Conservation (phyloP, 106 monocot genomes). For the Dioscorea dumetorum region DNA sequence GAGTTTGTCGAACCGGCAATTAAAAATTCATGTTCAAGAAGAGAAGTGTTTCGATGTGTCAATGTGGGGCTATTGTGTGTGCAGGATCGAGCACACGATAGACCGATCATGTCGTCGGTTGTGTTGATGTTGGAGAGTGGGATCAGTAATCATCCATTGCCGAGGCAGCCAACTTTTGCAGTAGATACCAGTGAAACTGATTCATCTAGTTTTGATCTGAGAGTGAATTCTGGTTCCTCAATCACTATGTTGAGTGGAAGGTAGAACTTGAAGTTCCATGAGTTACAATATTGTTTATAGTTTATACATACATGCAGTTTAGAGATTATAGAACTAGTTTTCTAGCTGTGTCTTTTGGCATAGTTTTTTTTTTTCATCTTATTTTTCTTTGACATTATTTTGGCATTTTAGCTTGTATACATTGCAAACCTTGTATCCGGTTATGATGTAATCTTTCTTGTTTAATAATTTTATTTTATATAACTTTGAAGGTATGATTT, state of each 20-base stretch:
- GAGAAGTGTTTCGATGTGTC: slow-evolving; percentile 4
- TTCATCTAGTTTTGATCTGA: slow-evolving; percentile 4
- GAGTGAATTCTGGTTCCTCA: background rate
- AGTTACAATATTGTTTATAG: no score
- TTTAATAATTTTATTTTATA: no score
- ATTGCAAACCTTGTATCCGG: no score
- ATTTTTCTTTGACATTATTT: no score
- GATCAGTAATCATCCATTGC: slow-evolving; percentile 11
- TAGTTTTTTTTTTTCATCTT: no score
- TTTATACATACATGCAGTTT: no score
- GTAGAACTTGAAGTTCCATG: no score
- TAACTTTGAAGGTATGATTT: no score
- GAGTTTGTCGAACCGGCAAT: slow-evolving; percentile 3
- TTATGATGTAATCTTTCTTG: no score
- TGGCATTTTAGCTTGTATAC: no score
- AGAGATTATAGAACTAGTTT: no score
- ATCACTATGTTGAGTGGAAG: slow-evolving; percentile 5
- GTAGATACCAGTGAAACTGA: slow-evolving; percentile 15
- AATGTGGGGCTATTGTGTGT: slow-evolving; percentile 3
- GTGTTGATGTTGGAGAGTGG: slow-evolving; percentile 11
- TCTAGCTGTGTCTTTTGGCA: no score
- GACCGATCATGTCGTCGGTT: slow-evolving; percentile 8
- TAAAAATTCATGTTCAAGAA: background rate
- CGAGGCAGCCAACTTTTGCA: slow-evolving; percentile 31
- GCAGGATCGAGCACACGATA: background rate